A percentile compares a stretch with the other conserved stretches of the same genome.
phyloP scores from a whole-genome alignment of 108 stramenopile species.

The Pseudonitzschia multiseries region DNA sequence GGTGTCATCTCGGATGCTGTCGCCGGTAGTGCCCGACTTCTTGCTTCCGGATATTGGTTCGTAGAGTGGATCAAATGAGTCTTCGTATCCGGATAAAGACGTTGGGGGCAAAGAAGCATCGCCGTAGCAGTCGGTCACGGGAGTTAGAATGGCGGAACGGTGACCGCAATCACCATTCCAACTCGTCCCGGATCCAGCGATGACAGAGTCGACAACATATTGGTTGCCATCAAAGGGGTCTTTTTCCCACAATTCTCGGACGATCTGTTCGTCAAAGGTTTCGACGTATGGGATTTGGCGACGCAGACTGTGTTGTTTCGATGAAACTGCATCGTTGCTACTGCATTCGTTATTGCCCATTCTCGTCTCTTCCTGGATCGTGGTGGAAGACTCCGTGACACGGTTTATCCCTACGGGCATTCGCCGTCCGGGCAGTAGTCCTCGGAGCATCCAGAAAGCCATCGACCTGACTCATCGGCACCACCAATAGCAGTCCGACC shows the following conservation, averaged over 20 bases:
- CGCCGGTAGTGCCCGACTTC: neutral
- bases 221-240: slow-evolving; percentile 14
- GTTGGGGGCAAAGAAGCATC: too few species aligned
- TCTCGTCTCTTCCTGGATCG: too few species aligned
- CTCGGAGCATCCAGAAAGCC: too few species aligned
- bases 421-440: too few species aligned
- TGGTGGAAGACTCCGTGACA: too few species aligned
- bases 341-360: too few species aligned
- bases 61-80: slow-evolving; percentile 22
- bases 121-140: neutral
- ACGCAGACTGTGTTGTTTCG: slow-evolving; percentile 1
- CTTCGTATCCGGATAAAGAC: slow-evolving; percentile 20
- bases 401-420: too few species aligned
- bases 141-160: slow-evolving; percentile 2
- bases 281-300: slow-evolving; percentile 29
- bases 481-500: too few species aligned
- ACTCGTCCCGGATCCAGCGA: neutral
- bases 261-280: slow-evolving; percentile 23
- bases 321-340: too few species aligned
- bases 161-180: neutral
- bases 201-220: neutral
- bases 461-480: too few species aligned
- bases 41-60: neutral
- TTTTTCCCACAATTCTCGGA: slow-evolving; percentile 27
- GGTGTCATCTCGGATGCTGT: neutral